phyloP scores from a whole-genome alignment of 2,329 filamentous ascomycete species.

The Neopestalotiopsis clavispora region DNA sequence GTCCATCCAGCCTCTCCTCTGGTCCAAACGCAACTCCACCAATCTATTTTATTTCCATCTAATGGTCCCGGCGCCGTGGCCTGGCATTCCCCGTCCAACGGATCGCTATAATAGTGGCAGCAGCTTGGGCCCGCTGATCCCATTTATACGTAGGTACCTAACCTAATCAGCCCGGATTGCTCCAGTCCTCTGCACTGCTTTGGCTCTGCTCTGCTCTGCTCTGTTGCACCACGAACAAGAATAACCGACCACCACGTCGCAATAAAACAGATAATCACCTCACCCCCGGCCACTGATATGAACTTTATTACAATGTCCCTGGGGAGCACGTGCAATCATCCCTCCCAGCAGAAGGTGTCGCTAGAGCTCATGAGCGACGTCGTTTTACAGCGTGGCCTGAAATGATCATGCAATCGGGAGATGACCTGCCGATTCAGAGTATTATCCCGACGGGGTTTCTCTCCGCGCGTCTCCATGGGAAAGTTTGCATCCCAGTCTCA shows the following conservation, averaged over 20 bases:
- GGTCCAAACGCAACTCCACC: background rate
- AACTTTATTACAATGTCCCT: background rate
- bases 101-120: background rate
- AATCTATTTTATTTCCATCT: background rate
- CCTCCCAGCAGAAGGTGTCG: background rate
- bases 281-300: slow-evolving; percentile 1
- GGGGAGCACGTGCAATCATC: slow-evolving; percentile 7
- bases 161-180: no score
- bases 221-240: background rate
- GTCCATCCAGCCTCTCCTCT: background rate
- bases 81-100: background rate
- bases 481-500: slow-evolving; percentile 8
- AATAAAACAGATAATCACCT: background rate
- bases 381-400: slow-evolving; percentile 13
- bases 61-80: background rate
- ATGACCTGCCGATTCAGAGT: slow-evolving; percentile 19
- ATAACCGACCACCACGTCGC: background rate
- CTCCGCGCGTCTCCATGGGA: slow-evolving; percentile 15
- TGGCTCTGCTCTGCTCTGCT: background rate
- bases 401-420: slow-evolving; percentile 13
- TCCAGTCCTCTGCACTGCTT: background rate
- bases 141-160: background rate
- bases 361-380: slow-evolving; percentile 4
- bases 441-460: slow-evolving; percentile 15
- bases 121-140: background rate